Percentiles rank a stretch among this genome's conserved stretches.
These are phyloP conservation scores for Vanrija sp. DNA, from an alignment of 1,284 basidiomycete species.

Conservation along the genomic window DNA sequence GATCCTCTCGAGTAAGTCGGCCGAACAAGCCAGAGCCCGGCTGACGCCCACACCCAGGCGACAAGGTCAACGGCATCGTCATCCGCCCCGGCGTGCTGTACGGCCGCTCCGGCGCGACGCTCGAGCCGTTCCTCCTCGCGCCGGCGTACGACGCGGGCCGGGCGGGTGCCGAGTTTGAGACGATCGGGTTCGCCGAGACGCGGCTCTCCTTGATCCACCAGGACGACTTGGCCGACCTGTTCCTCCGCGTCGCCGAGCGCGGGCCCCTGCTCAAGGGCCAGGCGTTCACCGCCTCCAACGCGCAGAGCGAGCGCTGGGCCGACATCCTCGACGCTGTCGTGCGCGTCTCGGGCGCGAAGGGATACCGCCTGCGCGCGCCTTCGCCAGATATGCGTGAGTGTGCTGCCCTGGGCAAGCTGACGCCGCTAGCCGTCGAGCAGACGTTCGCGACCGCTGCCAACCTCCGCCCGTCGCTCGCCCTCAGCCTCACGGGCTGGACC, in stretches of 20 bases:
- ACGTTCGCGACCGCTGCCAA: slow-evolving; percentile 19
- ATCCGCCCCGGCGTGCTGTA: slow-evolving; percentile 45
- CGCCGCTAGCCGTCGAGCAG: slow-evolving; percentile 39
- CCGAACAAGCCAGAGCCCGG: neutral
- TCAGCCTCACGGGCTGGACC: slow-evolving; percentile 54
- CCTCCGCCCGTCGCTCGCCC: slow-evolving; percentile 52
- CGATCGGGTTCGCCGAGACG: slow-evolving; percentile 49
- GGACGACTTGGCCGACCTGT: slow-evolving; percentile 57
- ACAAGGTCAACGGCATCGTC: slow-evolving; percentile 19
- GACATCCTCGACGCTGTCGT: slow-evolving; percentile 53
- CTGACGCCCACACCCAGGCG: slow-evolving; percentile 9
- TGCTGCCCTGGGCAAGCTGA: neutral
- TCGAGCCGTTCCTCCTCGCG: slow-evolving; percentile 48
- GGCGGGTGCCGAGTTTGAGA: slow-evolving; percentile 47
- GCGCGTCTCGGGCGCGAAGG: slow-evolving; percentile 48
- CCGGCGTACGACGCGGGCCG: slow-evolving; percentile 40
- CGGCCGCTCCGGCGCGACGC: slow-evolving; percentile 44
- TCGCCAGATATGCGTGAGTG: slow-evolving; percentile 8
- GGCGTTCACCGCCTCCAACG: slow-evolving; percentile 54
- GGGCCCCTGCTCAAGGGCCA: slow-evolving; percentile 49
- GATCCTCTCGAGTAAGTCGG: slow-evolving; percentile 30
- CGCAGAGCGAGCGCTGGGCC: slow-evolving; percentile 51
- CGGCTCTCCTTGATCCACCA: slow-evolving; percentile 53
- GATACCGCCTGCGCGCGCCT: slow-evolving; percentile 22
- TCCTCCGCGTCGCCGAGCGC: slow-evolving; percentile 52